A percentile compares a stretch with the other conserved stretches of the same genome.
These are phyloP conservation scores for Rubus idaeus DNA, from an alignment of 306 rosid genomes.

Conservation along the genomic window DNA sequence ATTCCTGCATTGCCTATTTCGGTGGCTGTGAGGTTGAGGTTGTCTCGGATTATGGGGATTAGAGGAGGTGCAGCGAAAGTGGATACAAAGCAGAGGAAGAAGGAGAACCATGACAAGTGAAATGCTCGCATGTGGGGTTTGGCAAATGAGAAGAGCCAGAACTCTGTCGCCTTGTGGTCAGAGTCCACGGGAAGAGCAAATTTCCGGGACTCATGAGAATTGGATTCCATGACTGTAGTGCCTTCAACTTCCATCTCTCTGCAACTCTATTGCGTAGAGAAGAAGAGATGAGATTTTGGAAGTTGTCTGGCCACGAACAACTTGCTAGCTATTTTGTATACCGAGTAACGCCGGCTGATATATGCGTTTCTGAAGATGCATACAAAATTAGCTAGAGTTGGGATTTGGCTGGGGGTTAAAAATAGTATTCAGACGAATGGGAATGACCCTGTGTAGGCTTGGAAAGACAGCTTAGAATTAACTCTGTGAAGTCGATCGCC, in stretches of 20 bases:
- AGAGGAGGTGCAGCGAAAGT: constrained; percentile 81
- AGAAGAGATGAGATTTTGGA: too few species aligned
- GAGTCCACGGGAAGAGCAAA: constrained; percentile 74
- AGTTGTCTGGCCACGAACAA: too few species aligned
- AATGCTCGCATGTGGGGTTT: constrained; percentile 92
- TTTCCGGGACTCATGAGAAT: constrained; percentile 14
- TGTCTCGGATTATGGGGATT: constrained; percentile 73
- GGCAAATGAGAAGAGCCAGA: constrained; percentile 57
- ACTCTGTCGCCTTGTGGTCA: constrained; percentile 74
- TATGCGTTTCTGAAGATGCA: too few species aligned
- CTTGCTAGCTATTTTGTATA: too few species aligned
- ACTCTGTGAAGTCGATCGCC: too few species aligned
- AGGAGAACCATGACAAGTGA: constrained; percentile 82
- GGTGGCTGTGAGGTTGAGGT: constrained; percentile 77
- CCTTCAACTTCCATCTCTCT: constrained; percentile 38
- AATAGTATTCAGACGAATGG: too few species aligned
- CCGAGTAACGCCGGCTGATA: too few species aligned
- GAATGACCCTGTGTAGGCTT: too few species aligned
- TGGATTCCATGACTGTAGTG: constrained; percentile 26
- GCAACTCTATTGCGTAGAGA: too few species aligned
- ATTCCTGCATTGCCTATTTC: constrained; percentile 96
- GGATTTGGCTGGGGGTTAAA: too few species aligned
- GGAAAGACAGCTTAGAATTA: too few species aligned
- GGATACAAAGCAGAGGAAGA: constrained; percentile 77
- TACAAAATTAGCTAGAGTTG: too few species aligned